Evolutionary conservation across 148 eudicot genomes (phyloP).

Genomic region (Limonium bicolor): DNA sequence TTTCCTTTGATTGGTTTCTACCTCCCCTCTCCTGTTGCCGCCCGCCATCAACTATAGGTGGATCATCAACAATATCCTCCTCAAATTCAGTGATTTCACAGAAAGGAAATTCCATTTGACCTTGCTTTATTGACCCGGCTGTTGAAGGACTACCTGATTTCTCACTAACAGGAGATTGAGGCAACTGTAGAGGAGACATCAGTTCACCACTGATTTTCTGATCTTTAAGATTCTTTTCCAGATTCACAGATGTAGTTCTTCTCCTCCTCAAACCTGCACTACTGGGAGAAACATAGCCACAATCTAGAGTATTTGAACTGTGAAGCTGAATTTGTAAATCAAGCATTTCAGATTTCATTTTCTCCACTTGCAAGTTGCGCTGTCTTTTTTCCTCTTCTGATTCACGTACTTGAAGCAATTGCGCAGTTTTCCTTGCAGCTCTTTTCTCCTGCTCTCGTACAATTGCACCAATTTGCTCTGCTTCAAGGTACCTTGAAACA

Average conservation of each 20-base stretch:
- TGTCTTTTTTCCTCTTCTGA: slow-evolving; percentile 78
- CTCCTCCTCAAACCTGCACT: slow-evolving; percentile 67
- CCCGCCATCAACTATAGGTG: slow-evolving; percentile 8
- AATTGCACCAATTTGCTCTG: slow-evolving; percentile 98
- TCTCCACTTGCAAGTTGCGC: slow-evolving; percentile 97
- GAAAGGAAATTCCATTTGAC: slow-evolving; percentile 22
- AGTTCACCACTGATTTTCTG: slow-evolving; percentile 25
- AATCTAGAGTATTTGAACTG: slow-evolving; percentile 28
- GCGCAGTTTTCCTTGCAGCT: slow-evolving; percentile 96
- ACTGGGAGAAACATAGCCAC: slow-evolving; percentile 34
- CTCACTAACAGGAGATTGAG: slow-evolving; percentile 33
- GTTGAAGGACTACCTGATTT: slow-evolving; percentile 38
- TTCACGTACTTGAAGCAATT: slow-evolving; percentile 77
- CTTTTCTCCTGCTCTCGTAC: slow-evolving; percentile 94
- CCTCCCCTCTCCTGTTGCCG: slow-evolving; percentile 20
- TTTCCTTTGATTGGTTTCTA: slow-evolving; percentile 25
- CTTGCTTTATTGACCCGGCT: slow-evolving; percentile 23
- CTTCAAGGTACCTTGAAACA: slow-evolving; percentile 91
- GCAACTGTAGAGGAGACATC: slow-evolving; percentile 23
- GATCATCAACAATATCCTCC: slow-evolving; percentile 40
- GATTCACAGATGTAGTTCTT: slow-evolving; percentile 26
- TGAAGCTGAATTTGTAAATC: slow-evolving; percentile 86
- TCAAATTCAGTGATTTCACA: slow-evolving; percentile 72
- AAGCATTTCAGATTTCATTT: slow-evolving; percentile 99
- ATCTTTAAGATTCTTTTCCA: slow-evolving; percentile 25